A percentile compares a stretch with the other conserved stretches of the same genome.
These are phyloP conservation scores for Acacia crassicarpa DNA, from an alignment of 306 rosid species.

Conservation along the genomic window DNA sequence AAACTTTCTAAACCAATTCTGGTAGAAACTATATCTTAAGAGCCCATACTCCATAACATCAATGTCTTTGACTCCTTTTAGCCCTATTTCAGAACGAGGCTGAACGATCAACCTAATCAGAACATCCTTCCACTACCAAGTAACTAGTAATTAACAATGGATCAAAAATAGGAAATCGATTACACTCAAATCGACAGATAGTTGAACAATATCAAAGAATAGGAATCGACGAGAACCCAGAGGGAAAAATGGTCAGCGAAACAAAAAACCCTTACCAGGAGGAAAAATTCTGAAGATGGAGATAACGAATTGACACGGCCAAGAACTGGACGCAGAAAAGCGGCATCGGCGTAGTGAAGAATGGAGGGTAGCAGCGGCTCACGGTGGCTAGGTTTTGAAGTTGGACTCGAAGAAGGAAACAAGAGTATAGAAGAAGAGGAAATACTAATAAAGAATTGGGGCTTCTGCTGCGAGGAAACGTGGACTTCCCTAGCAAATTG, in stretches of 20 bases:
- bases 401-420: background rate
- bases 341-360: background rate
- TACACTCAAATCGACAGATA: slow-evolving; percentile 16
- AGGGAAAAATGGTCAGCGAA: background rate
- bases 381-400: background rate
- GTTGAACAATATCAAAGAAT: background rate
- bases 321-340: background rate
- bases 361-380: background rate
- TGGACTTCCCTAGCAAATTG: too few species aligned
- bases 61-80: background rate
- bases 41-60: background rate
- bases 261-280: slow-evolving; percentile 45
- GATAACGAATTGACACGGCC: slow-evolving; percentile 48
- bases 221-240: background rate
- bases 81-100: background rate
- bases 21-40: background rate
- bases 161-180: slow-evolving; percentile 22
- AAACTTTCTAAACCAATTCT: background rate
- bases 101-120: background rate
- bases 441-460: background rate
- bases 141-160: background rate
- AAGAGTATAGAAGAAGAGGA: background rate
- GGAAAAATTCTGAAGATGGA: slow-evolving; percentile 53
- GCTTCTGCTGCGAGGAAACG: too few species aligned
- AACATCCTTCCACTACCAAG: background rate